phyloP scores from a whole-genome alignment of 2,329 filamentous ascomycete genomes.

The Cladosporium colombiae region DNA sequence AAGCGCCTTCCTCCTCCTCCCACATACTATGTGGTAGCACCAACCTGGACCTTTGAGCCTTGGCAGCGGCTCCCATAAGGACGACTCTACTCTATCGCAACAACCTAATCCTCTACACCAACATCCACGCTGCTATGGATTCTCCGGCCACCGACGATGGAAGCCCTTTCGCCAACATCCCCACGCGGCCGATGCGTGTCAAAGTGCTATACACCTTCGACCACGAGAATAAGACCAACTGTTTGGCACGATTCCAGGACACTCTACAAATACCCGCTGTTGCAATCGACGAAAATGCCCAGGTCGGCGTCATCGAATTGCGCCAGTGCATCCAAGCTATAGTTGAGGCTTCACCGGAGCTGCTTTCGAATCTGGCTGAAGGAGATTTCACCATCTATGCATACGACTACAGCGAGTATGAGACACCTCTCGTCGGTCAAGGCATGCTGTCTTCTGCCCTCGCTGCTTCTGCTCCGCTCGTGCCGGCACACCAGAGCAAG shows the following conservation, averaged over 20 bases:
- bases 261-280: constrained; percentile 78
- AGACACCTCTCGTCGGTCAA: constrained; percentile 89
- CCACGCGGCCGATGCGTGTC: constrained; percentile 59
- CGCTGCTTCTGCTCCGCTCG: constrained; percentile 52
- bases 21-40: constrained; percentile 33
- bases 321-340: constrained; percentile 85
- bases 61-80: constrained; percentile 26
- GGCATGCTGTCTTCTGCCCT: constrained; percentile 89
- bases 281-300: constrained; percentile 72
- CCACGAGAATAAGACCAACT: constrained; percentile 82
- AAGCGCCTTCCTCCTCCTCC: background rate
- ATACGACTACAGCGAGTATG: constrained; percentile 93
- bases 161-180: constrained; percentile 36
- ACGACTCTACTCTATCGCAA: constrained; percentile 20
- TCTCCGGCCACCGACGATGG: constrained; percentile 23
- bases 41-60: constrained; percentile 28
- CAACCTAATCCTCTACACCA: constrained; percentile 27
- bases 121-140: constrained; percentile 29
- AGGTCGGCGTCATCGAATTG: constrained; percentile 86
- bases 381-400: constrained; percentile 94
- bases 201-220: constrained; percentile 98
- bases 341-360: constrained; percentile 76
- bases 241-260: constrained; percentile 81
- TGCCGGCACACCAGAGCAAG: constrained; percentile 60
- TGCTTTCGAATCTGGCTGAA: constrained; percentile 68